Evolutionary conservation across 2,329 filamentous ascomycete genomes (phyloP).

Genomic region (Colletotrichum sp.): DNA sequence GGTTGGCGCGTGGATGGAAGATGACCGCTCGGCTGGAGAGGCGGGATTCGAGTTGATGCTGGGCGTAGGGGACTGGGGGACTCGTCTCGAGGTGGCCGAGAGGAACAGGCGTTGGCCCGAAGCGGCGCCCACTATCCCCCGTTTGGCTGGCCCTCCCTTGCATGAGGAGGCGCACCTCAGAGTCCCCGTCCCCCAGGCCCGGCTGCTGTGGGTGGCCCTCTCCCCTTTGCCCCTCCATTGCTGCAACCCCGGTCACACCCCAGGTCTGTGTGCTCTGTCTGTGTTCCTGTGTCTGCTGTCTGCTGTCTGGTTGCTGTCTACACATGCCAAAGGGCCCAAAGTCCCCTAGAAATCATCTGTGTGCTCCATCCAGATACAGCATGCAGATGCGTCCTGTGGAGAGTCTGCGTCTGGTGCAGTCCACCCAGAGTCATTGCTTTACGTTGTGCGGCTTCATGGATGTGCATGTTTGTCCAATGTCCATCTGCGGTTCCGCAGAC

Average conservation of each 20-base stretch:
- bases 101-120: conserved; percentile 15
- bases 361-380: neutral
- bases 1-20: neutral
- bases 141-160: neutral
- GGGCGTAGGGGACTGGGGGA: neutral
- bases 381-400: conserved; percentile 3
- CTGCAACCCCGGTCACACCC: neutral
- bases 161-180: neutral
- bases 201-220: neutral
- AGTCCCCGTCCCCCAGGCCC: neutral
- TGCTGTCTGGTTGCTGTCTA: neutral
- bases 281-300: neutral
- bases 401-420: neutral
- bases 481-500: neutral
- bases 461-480: neutral
- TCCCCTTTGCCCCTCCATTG: neutral
- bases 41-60: neutral
- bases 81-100: conserved; percentile 12
- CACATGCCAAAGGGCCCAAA: neutral
- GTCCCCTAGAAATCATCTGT: neutral
- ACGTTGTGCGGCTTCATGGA: conserved; percentile 1
- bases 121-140: neutral
- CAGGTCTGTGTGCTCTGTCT: neutral
- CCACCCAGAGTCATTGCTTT: conserved; percentile 2
- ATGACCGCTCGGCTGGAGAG: neutral